Evolutionary conservation across 768 basidiomycete genomes (phyloP).

Genomic region (Leccinum arenicola): DNA sequence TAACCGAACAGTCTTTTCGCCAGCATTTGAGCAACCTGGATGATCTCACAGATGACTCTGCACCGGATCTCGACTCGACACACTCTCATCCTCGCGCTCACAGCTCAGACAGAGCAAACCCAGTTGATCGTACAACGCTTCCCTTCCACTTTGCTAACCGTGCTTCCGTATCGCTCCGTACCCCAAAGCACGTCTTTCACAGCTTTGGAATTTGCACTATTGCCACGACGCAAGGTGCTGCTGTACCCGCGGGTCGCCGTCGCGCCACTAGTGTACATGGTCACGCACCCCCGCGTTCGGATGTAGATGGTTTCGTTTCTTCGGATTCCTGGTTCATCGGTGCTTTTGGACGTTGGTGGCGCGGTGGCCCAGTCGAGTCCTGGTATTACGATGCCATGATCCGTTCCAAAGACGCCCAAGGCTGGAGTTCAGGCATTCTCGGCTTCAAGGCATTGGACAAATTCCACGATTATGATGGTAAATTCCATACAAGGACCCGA

Average conservation of each 20-base stretch:
- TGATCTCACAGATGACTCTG: constrained; percentile 54
- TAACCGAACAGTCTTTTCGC: constrained; percentile 97
- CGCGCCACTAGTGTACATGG: constrained; percentile 35
- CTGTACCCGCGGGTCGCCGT: constrained; percentile 53
- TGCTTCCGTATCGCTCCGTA: constrained; percentile 88
- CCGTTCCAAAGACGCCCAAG: constrained; percentile 64
- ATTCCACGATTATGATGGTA: constrained; percentile 66
- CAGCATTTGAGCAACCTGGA: constrained; percentile 88
- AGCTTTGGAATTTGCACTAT: constrained; percentile 86
- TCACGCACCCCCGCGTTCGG: constrained; percentile 28
- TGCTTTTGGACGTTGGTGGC: constrained; percentile 90
- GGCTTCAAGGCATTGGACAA: constrained; percentile 72
- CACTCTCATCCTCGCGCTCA: constrained; percentile 26
- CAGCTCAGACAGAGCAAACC: constrained; percentile 18
- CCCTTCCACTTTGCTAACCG: constrained; percentile 87
- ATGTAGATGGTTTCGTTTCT: constrained; percentile 47
- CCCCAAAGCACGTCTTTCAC: constrained; percentile 85
- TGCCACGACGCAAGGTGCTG: constrained; percentile 44
- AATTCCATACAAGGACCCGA: constrained; percentile 17
- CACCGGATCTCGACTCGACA: constrained; percentile 30
- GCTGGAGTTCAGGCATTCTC: constrained; percentile 75
- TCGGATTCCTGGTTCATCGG: constrained; percentile 89
- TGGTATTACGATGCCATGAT: constrained; percentile 72
- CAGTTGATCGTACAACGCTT: constrained; percentile 29
- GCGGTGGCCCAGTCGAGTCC: constrained; percentile 76